A percentile compares a stretch with the other conserved stretches of the same genome.
phyloP scores from a whole-genome alignment of 2,329 filamentous ascomycete species.

The Emydomyces testavorans region DNA sequence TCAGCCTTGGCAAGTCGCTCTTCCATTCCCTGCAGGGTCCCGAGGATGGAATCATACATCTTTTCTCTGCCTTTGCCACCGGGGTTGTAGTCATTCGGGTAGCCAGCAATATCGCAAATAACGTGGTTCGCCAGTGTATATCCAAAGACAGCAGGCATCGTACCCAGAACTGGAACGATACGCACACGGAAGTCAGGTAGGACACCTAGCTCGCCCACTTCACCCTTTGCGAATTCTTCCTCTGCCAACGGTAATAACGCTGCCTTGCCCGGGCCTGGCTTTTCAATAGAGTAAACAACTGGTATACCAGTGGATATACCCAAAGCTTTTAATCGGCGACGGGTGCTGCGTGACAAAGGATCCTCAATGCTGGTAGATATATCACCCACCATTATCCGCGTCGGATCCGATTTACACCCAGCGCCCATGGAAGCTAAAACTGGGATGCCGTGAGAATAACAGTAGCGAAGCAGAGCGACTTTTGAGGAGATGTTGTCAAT shows the following conservation, averaged over 20 bases:
- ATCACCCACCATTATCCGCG: constrained; percentile 77
- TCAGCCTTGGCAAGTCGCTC: constrained; percentile 57
- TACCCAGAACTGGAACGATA: constrained; percentile 90
- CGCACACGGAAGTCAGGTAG: constrained; percentile 85
- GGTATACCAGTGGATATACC: constrained; percentile 79
- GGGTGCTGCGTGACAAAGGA: constrained; percentile 71
- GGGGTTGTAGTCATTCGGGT: constrained; percentile 69
- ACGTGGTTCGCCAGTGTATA: constrained; percentile 86
- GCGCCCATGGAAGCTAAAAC: constrained; percentile 96
- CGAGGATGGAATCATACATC: constrained; percentile 77
- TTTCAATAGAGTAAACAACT: constrained; percentile 85
- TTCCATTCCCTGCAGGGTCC: constrained; percentile 62
- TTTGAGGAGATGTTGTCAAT: constrained; percentile 99
- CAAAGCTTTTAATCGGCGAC: constrained; percentile 61
- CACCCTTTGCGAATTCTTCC: constrained; percentile 75
- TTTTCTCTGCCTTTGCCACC: constrained; percentile 75
- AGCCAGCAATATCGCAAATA: constrained; percentile 67
- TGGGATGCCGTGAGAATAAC: constrained; percentile 60
- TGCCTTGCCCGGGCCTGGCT: constrained; percentile 80
- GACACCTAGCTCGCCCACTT: constrained; percentile 74
- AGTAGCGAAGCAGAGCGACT: constrained; percentile 80
- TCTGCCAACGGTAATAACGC: constrained; percentile 75
- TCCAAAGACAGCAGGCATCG: constrained; percentile 94
- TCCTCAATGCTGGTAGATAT: constrained; percentile 83
- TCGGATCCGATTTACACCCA: constrained; percentile 80